These are phyloP conservation scores for Pseudopithomyces maydicus DNA, from an alignment of 2,329 filamentous ascomycete genomes.

Conservation along the genomic window DNA sequence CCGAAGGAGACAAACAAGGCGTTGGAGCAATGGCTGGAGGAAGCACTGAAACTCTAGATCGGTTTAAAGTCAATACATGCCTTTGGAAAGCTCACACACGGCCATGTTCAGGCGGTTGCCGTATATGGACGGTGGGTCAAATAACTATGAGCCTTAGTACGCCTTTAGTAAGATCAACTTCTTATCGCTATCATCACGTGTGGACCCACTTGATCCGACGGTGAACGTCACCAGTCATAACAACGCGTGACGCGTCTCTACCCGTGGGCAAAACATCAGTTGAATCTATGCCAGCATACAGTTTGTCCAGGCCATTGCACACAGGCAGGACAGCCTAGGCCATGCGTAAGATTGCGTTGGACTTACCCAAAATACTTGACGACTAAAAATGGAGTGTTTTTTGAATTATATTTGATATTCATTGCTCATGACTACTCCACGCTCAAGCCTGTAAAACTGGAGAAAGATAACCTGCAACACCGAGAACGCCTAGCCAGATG, in stretches of 20 bases:
- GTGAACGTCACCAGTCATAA: constrained; percentile 1
- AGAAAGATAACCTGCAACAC: background rate
- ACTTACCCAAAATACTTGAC: too few species aligned
- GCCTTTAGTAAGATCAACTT: too few species aligned
- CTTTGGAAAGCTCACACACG: background rate
- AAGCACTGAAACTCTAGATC: background rate
- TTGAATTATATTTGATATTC: constrained; percentile 15
- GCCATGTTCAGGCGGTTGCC: too few species aligned
- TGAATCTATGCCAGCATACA: background rate
- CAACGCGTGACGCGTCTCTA: constrained; percentile 2
- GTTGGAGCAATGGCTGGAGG: background rate
- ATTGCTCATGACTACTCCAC: constrained; percentile 12
- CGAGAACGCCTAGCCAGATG: background rate
- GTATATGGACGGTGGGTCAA: background rate
- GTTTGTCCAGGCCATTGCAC: too few species aligned
- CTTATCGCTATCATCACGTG: constrained; percentile 8
- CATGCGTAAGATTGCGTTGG: too few species aligned
- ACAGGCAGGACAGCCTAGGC: too few species aligned
- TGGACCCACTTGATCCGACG: background rate
- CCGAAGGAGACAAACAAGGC: background rate
- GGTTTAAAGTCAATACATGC: background rate
- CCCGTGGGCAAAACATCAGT: background rate
- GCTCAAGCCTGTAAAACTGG: background rate
- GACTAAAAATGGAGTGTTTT: too few species aligned
- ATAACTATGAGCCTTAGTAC: too few species aligned